These are phyloP conservation scores for Suhomyces panamericanus DNA, from an alignment of 1,139 yeast genomes.

Conservation along the genomic window DNA sequence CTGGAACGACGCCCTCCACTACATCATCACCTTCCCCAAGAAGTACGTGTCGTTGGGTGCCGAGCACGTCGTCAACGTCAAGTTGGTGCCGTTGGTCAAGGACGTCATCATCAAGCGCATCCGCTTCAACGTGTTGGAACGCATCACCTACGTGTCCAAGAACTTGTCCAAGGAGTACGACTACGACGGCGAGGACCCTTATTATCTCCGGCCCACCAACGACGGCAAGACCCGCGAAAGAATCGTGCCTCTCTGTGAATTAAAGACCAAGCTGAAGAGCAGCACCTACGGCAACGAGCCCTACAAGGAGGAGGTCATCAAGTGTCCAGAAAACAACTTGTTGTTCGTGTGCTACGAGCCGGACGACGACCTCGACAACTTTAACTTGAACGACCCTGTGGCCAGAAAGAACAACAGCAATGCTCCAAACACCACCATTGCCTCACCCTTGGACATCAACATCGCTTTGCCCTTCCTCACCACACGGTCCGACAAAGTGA, in stretches of 20 bases:
- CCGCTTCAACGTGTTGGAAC: slow-evolving; percentile 70
- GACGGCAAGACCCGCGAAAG: slow-evolving; percentile 49
- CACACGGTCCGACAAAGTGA: slow-evolving; percentile 38
- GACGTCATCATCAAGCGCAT: slow-evolving; percentile 69
- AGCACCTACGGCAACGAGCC: slow-evolving; percentile 33
- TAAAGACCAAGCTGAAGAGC: slow-evolving; percentile 53
- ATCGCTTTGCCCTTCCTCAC: slow-evolving; percentile 49
- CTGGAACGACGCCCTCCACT: slow-evolving; percentile 80
- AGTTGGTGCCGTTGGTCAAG: slow-evolving; percentile 71
- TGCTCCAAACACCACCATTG: slow-evolving; percentile 30
- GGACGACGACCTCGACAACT: slow-evolving; percentile 35
- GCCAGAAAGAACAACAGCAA: slow-evolving; percentile 4
- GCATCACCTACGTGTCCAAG: slow-evolving; percentile 62
- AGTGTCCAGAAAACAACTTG: slow-evolving; percentile 60
- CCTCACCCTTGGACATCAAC: slow-evolving; percentile 48
- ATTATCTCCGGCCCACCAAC: slow-evolving; percentile 21
- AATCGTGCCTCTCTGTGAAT: slow-evolving; percentile 58
- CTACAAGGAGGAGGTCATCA: slow-evolving; percentile 63
- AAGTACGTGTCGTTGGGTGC: slow-evolving; percentile 74
- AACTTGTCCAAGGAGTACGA: slow-evolving; percentile 57
- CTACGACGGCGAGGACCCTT: slow-evolving; percentile 52
- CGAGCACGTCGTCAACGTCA: slow-evolving; percentile 60
- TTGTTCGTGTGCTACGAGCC: slow-evolving; percentile 57
- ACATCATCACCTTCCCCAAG: slow-evolving; percentile 74
- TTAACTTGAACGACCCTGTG: slow-evolving; percentile 18